These are phyloP conservation scores for Plasmopara viticola DNA, from an alignment of 352 stramenopile genomes.

Conservation along the genomic window DNA sequence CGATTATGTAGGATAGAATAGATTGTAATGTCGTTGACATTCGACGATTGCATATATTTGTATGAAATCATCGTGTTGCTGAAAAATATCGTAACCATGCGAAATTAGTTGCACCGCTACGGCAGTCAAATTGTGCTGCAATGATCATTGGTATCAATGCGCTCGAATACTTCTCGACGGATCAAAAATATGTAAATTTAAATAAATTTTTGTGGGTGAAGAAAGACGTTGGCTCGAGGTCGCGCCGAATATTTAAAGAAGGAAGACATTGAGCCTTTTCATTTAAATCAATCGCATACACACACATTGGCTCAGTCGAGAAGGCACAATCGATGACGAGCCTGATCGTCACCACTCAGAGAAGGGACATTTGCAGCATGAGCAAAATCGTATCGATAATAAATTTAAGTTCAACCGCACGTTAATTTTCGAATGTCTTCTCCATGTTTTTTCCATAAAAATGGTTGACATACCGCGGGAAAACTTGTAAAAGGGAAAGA, in stretches of 20 bases:
- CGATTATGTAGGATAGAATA: too few species aligned
- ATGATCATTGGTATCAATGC: conserved; percentile 3
- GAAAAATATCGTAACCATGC: conserved; percentile 52
- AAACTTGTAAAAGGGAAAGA: not conserved
- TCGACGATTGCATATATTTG: too few species aligned
- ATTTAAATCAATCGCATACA: conserved; percentile 48
- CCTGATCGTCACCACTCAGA: conserved; percentile 13
- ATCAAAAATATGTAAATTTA: not conserved
- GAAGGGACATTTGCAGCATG: not conserved
- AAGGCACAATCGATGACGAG: conserved; percentile 38
- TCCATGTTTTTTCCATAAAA: not conserved
- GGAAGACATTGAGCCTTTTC: conserved; percentile 29
- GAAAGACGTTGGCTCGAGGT: conserved; percentile 1
- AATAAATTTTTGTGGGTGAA: not conserved
- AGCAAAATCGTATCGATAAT: conserved; percentile 35
- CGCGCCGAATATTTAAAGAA: conserved; percentile 29
- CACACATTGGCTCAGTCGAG: conserved; percentile 26
- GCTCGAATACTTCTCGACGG: conserved; percentile 20
- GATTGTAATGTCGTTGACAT: too few species aligned
- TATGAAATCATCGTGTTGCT: conserved; percentile 13
- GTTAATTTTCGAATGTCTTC: conserved; percentile 13
- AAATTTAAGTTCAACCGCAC: conserved; percentile 48
- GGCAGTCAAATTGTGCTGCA: conserved; percentile 18
- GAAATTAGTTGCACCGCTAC: conserved; percentile 38
- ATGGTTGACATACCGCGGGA: not conserved